Base-by-base conservation (phyloP, 2,329 filamentous ascomycete genomes). In the Aureobasidium sp. region DNA sequence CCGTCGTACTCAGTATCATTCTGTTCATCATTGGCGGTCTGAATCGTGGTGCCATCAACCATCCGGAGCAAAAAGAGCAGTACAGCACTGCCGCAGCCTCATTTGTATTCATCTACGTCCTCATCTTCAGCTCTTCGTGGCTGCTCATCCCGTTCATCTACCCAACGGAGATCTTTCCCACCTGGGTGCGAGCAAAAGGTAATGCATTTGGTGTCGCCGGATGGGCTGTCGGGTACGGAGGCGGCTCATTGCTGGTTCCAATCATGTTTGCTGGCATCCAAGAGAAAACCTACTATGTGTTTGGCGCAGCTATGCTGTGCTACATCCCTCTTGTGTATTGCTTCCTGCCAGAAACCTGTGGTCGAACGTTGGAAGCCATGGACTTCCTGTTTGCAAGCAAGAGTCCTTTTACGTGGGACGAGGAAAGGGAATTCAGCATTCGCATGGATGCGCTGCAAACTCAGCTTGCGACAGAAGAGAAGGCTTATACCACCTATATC, bases 171-270 rank as follows among this genome's bases (percentile, higher is more conserved):
- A 67, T 70, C 59, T 65, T 64, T 15, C 67, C 68, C 4, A 44
- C 67, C 17, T 58, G 61, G 12, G 63, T 66, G n/a, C 57, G 68
- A 15, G 67, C 65, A 1, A 63, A 66, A 2, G 65, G 67, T 15
- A 67, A 66, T 34, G 63, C 63, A 6, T 45, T 65, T 42, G 74
- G 88, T 27, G 87, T 91, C 0, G 82, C 89, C 0, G 88, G 88
- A 5, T 51, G 47, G 47, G 29, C 47, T 12, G 17, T 51, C 4
- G 47, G 45, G 14, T 37, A 48, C 39, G 60, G 53, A 31, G 31
- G 34, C 2, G 15, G 49, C 8, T 42, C 55, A n/a, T 48, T 64
- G 20, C 47, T 64, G 15, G 81, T 79, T 0, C 79, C 80, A 0
- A 75, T 77, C 4, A 71, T 79, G 1, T 75, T 82, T 63, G 74